Evolutionary conservation across 2,329 filamentous ascomycete genomes (phyloP).

Genomic region (Grosmannia clavigera): DNA sequence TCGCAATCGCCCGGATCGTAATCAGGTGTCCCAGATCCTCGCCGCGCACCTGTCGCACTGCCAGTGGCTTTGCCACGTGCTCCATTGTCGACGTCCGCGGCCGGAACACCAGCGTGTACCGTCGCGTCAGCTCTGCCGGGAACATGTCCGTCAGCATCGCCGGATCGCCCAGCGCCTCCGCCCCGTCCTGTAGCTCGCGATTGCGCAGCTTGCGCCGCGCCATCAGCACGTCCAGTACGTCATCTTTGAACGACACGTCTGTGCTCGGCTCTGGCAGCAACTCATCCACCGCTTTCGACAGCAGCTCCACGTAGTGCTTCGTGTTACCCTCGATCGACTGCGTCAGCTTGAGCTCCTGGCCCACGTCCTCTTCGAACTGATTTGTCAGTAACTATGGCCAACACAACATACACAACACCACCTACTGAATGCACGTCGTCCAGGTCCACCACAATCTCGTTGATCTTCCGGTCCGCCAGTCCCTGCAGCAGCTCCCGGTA

Average conservation of each 20-base stretch:
- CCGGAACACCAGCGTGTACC: constrained; percentile 95
- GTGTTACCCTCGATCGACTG: constrained; percentile 82
- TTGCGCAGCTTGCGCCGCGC: constrained; percentile 81
- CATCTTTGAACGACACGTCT: constrained; percentile 90
- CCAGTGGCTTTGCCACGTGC: constrained; percentile 52
- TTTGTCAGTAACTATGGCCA: not conserved
- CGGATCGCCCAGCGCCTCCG: constrained; percentile 53
- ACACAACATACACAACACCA: not conserved
- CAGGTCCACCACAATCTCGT: constrained; percentile 75
- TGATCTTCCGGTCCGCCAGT: constrained; percentile 64
- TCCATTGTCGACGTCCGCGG: constrained; percentile 64
- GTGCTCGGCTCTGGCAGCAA: constrained; percentile 66
- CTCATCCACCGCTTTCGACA: constrained; percentile 79
- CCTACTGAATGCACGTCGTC: constrained; percentile 71
- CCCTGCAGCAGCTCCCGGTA: constrained; percentile 83
- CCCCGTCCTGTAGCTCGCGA: constrained; percentile 56
- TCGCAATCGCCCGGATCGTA: constrained; percentile 87
- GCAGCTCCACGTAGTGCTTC: constrained; percentile 86
- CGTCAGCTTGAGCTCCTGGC: constrained; percentile 57
- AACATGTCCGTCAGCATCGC: constrained; percentile 64
- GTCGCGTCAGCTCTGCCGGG: constrained; percentile 78
- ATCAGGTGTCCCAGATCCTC: constrained; percentile 90
- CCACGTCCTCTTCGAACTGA: constrained; percentile 64
- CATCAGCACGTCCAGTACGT: constrained; percentile 94
- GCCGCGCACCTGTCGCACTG: constrained; percentile 86